Evolutionary conservation across 352 stramenopile genomes (phyloP).

Genomic region (Globisporangium alternatum): DNA sequence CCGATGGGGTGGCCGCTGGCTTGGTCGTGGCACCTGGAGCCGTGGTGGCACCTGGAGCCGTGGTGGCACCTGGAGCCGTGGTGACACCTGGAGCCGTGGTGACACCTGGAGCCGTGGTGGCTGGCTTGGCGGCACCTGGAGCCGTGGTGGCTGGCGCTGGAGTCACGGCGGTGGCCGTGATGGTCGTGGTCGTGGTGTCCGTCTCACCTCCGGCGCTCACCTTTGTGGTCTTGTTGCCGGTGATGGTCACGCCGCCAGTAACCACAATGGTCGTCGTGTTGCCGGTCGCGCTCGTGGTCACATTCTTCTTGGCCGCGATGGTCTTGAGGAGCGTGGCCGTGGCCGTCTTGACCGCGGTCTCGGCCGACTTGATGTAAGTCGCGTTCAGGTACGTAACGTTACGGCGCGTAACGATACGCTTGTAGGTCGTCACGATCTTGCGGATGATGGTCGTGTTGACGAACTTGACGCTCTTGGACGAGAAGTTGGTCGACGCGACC

Average conservation of each 20-base stretch:
- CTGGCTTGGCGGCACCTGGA: conserved; percentile 6
- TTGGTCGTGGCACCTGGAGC: background rate
- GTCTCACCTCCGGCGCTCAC: conserved; percentile 7
- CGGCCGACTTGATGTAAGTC: conserved; percentile 26
- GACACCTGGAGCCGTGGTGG: too few relatives aligned
- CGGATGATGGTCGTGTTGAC: conserved; percentile 40
- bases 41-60: background rate
- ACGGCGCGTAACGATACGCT: conserved; percentile 19
- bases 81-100: conserved; percentile 2
- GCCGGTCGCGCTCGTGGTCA: conserved; percentile 21
- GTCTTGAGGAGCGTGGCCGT: conserved; percentile 11
- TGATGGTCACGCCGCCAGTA: conserved; percentile 13
- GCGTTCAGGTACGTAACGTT: conserved; percentile 27
- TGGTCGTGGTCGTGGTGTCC: conserved; percentile 17
- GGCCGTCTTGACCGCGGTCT: conserved; percentile 18
- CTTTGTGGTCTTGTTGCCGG: conserved; percentile 16
- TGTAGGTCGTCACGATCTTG: conserved; percentile 28
- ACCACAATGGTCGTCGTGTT: conserved; percentile 13
- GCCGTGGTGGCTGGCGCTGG: conserved; percentile 10
- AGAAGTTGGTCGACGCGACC: conserved; percentile 39
- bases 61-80: background rate
- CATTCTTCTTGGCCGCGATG: conserved; percentile 10
- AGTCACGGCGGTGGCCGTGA: conserved; percentile 10
- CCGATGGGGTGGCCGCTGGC: background rate
- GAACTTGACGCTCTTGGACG: conserved; percentile 30